Base-by-base conservation (phyloP, 305 asterid genomes). In the Solanum aculeatissimum region DNA sequence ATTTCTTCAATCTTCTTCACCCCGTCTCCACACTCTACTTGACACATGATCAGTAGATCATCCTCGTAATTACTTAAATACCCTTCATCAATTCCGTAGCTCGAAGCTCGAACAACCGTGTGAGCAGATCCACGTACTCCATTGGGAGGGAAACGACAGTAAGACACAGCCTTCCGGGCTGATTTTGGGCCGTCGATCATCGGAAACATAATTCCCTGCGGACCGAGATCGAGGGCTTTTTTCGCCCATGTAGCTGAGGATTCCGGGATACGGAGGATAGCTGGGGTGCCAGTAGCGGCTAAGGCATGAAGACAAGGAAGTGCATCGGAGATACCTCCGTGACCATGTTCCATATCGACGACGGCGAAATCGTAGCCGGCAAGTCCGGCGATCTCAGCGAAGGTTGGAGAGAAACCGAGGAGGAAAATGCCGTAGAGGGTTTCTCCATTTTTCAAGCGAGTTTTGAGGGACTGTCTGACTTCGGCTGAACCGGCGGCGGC, bases 341-440 rank as follows among this genome's bases (percentile, higher is more conserved):
- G 97, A 83, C 99, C 99, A 90, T 95, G 98, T 86, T 96, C 99
- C 96, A 95, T 93, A 86, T 96, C 98, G 70, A 95, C 91, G 1
- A 96, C 97, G 29, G 94, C 98, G 91, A 93, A 95, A 25, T 96
- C 99, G 88, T 93, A 96, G 79, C 98, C 97, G 7, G 97, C 89
- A 47, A 93, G 91, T 1, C 97, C 97, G 4, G 96, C 93, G 21
- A 96, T 96, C 89, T 96, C 98, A 25, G 98, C 97, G 32, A 95
- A 84, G 12, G 97, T 95, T 0, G 98, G 99, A 68, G 91, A 89
- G 86, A 86, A 86, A 75, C 87, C 83, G 45, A 89, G 88, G 62
- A 89, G 88, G 84, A 89, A 88, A 27, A 88, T 88, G 8, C 90
- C 90, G 83, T 89, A 89, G 7, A 89, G 92, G 66, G 89, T 89